Percentiles rank a stretch among this genome's conserved stretches.
Evolutionary conservation across 108 stramenopile genomes (phyloP).

Genomic region (Nitzschia inconspicua): DNA sequence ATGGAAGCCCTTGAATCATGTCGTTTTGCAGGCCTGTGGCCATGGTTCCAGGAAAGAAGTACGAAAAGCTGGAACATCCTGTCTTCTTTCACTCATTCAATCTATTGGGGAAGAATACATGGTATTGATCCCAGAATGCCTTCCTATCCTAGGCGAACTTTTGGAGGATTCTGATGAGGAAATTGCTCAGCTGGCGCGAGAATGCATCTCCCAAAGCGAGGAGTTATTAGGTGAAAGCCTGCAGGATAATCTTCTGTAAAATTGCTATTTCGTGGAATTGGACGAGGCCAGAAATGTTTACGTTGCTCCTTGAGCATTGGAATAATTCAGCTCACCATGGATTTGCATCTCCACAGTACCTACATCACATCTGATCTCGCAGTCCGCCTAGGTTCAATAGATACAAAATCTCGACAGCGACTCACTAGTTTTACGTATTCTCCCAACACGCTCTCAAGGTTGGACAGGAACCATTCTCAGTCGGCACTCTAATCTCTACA

Average conservation of each 20-base stretch:
- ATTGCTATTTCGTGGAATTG: too few species aligned
- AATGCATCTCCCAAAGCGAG: conserved; percentile 77
- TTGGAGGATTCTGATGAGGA: conserved; percentile 84
- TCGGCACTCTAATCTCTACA: too few species aligned
- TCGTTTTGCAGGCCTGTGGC: conserved; percentile 74
- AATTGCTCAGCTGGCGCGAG: conserved; percentile 72
- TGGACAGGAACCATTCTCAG: too few species aligned
- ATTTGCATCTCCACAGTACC: too few species aligned
- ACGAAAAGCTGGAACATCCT: conserved; percentile 72
- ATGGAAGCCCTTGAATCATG: conserved; percentile 90
- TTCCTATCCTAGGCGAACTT: conserved; percentile 84
- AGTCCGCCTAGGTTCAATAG: too few species aligned
- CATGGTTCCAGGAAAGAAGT: conserved; percentile 63
- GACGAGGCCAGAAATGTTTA: background rate
- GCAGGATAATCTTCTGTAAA: conserved; percentile 71
- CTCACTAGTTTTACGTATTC: too few species aligned
- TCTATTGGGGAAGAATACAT: conserved; percentile 90
- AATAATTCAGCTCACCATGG: too few species aligned
- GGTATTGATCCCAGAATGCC: conserved; percentile 87
- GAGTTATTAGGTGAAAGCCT: conserved; percentile 83
- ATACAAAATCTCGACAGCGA: too few species aligned
- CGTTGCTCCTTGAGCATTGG: too few species aligned
- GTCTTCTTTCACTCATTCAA: conserved; percentile 71
- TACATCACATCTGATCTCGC: too few species aligned
- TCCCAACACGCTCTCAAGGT: too few species aligned